Evolutionary conservation across 176 grass and related monocot species (phyloP), one percentile per base, ranked within the genome.

Genomic region (Lolium perenne): DNA sequence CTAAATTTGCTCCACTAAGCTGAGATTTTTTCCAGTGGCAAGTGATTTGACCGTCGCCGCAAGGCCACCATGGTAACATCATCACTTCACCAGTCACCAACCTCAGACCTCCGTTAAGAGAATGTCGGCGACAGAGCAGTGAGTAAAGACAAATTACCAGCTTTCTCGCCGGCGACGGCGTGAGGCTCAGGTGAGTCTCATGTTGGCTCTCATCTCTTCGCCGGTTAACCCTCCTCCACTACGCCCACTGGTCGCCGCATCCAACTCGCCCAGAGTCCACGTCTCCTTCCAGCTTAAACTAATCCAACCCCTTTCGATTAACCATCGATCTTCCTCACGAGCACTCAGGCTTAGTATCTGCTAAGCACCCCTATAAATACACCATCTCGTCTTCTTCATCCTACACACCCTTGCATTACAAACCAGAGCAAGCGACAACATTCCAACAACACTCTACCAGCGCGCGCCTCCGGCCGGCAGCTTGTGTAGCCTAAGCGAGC

Each of bases 291-390:
- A 3, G 11, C 61, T 64, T 64, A 64, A 64, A 23, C 23, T 64
- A 64, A 64, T 29, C 59, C 59, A 14, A 35, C 32, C 1, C 1
- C 58, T 6, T 23, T 0, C 8, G 58, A 10, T 61, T 61, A 61
- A 22, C 21, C 32, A 35, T 35, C n/a, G n/a, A n/a, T n/a, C 32
- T 35, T 35, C 32, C 32, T 35, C 32, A 35, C 32, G 41, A 43
- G 41, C 16, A 47, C 46, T 45, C 41, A 45, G 32, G 41, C 41
- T 47, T 29, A 61, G 22, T 10, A 65, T 1, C 62, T 32, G 10
- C 49, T 82, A 22, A 70, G 2, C 40, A n/a, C 61, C 46, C 82
- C 82, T 89, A 85, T 89, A 89, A 89, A 89, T 89, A 89, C 20
- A 21, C 3, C 23, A 0, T 4, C 20, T 47, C 55, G 13, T 61